Percentiles rank a stretch among this genome's conserved stretches.
These are phyloP conservation scores for Bassia scoparia DNA, from an alignment of 148 eudicot genomes.

Conservation along the genomic window DNA sequence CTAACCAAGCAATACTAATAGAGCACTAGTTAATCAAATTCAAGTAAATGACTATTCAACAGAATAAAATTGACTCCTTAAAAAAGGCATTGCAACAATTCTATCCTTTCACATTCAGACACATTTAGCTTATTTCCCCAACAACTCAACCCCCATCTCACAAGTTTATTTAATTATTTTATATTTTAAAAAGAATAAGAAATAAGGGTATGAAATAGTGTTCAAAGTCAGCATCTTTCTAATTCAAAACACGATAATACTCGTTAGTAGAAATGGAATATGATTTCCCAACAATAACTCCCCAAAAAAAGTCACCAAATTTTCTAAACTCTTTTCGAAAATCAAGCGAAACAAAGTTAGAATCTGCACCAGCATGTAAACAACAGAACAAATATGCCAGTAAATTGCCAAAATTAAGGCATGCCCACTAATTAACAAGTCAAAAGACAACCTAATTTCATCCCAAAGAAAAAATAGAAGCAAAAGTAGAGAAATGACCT, in stretches of 20 bases:
- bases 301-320: neutral
- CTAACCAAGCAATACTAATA: neutral
- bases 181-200: neutral
- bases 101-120: too few species aligned
- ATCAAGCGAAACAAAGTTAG: neutral
- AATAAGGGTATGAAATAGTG: neutral
- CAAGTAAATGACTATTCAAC: neutral
- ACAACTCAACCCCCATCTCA: too few species aligned
- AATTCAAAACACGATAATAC: slow-evolving; percentile 2
- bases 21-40: too few species aligned
- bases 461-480: neutral
- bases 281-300: neutral
- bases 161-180: too few species aligned
- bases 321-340: neutral
- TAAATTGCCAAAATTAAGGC: neutral
- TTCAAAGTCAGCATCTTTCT: neutral
- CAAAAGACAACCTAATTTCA: slow-evolving; percentile 17
- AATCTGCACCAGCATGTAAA: neutral
- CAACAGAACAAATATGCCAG: neutral
- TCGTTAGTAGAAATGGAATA: neutral
- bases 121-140: too few species aligned
- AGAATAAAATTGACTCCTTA: neutral
- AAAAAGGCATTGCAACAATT: neutral
- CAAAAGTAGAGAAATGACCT: slow-evolving; percentile 23
- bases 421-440: slow-evolving; percentile 12